Base-by-base conservation (phyloP, 2,329 filamentous ascomycete species). In the Thelonectria discophora region DNA sequence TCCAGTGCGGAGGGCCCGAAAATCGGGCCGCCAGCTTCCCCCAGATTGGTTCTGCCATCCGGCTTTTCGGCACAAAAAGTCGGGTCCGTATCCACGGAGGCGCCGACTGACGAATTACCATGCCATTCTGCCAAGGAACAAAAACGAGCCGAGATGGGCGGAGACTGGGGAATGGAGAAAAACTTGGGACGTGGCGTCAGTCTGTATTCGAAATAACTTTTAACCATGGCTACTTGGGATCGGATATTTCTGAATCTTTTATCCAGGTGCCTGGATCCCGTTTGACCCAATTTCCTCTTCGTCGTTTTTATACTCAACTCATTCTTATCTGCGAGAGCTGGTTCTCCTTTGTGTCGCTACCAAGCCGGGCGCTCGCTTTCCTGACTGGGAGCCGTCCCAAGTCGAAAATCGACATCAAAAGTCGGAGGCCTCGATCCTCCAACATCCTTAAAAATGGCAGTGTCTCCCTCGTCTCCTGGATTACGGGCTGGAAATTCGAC, bases 141-240 rank as follows among this genome's bases (percentile, higher is more conserved):
- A 42, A 9, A 17, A 42, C 39, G 9, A 6, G 39, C 39, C 39
- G 17, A 42, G 39, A 45, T 45, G 42, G 9, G 13, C n/a, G 17
- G 12, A 11, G 17, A 13, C 37, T 24, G 42, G 45, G 54, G n/a
- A 37, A 18, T 17, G 13, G 20, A 27, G 13, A 20, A n/a, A 42
- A 48, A 27, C 27, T 49, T 27, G 39, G 8, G 5, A 49, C 37
- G 39, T 37, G 15, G 7, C 32, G 10, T 15, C 45, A 12, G 27
- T 42, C 32, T 30, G 21, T 51, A 27, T 45, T 20, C 58, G 27
- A 6, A 18, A 24, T n/a, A 34, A 27, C 57, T 55, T 40, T 51
- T 51, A 60, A 55, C 55, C 46, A 60, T 51, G 46, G 37, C 18
- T 9, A 46, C 47, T 17, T 18, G 40, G 58, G 55, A 51, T 51